Percentiles rank a stretch among this genome's conserved stretches.
Conservation (phyloP, 1,284 basidiomycete species). For the Naganishia sp. region DNA sequence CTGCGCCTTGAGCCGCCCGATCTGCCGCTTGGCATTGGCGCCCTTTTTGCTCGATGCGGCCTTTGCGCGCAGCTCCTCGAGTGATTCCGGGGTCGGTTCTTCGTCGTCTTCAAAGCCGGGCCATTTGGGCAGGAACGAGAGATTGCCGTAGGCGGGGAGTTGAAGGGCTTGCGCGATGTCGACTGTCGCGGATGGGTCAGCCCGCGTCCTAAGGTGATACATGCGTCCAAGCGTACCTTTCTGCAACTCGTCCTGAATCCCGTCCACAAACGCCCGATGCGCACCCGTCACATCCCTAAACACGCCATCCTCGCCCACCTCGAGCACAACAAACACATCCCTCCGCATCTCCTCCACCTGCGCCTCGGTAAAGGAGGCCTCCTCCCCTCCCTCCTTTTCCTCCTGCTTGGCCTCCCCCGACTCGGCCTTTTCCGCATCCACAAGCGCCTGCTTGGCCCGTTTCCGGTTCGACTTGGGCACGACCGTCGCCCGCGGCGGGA, state of each 20-base stretch:
- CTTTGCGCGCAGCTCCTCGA: conserved; percentile 35
- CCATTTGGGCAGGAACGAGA: conserved; percentile 51
- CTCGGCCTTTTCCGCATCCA: conserved; percentile 25
- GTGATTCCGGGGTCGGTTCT: conserved; percentile 39
- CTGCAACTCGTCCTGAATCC: conserved; percentile 14
- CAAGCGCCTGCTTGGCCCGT: conserved; percentile 17
- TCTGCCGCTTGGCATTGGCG: conserved; percentile 29
- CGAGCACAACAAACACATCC: conserved; percentile 21
- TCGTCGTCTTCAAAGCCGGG: conserved; percentile 52
- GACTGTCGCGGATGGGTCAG: conserved; percentile 29
- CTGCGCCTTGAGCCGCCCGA: conserved; percentile 49
- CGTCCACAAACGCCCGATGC: not conserved
- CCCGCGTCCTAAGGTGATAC: conserved; percentile 4
- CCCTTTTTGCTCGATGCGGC: conserved; percentile 32
- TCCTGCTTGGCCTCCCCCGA: conserved; percentile 13
- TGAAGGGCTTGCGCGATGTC: conserved; percentile 33
- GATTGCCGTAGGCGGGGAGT: conserved; percentile 44
- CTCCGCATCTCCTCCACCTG: conserved; percentile 30
- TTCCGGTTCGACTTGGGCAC: conserved; percentile 19
- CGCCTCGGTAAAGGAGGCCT: conserved; percentile 25
- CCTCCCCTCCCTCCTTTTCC: not conserved
- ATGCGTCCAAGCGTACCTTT: not conserved
- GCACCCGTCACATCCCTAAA: conserved; percentile 3
- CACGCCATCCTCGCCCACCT: conserved; percentile 1
- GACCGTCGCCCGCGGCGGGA: conserved; percentile 29